Evolutionary conservation across 2,329 filamentous ascomycete species (phyloP).

Genomic region (Beauveria scarabaeidicola): DNA sequence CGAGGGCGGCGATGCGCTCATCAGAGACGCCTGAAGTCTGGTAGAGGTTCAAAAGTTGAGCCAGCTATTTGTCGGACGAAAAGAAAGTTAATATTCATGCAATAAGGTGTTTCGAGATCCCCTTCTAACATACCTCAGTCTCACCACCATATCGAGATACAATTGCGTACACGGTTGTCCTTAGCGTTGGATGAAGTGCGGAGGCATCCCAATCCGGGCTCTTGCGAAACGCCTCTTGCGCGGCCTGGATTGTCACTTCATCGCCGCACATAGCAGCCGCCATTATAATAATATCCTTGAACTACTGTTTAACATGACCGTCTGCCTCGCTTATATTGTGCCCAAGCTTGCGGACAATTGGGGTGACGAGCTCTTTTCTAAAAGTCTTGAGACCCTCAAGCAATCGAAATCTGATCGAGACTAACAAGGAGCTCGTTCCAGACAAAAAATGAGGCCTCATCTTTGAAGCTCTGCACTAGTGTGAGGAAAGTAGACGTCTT

Average conservation of each 20-base stretch:
- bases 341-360: conserved; percentile 76
- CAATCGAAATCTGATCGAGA: conserved; percentile 64
- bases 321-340: conserved; percentile 82
- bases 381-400: conserved; percentile 80
- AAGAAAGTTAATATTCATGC: neutral
- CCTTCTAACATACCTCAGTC: conserved; percentile 56
- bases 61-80: conserved; percentile 44
- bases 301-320: conserved; percentile 84
- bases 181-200: conserved; percentile 87
- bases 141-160: conserved; percentile 69
- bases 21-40: conserved; percentile 44
- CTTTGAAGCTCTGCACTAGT: conserved; percentile 73
- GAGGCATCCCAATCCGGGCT: conserved; percentile 69
- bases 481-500: conserved; percentile 88
- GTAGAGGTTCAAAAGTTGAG: conserved; percentile 65
- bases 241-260: conserved; percentile 64
- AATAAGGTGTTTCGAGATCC: too few species aligned
- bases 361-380: conserved; percentile 66
- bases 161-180: conserved; percentile 78
- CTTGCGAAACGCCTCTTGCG: conserved; percentile 82
- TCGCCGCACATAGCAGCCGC: conserved; percentile 75
- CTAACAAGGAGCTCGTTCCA: conserved; percentile 87
- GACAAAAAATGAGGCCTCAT: conserved; percentile 82
- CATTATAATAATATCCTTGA: conserved; percentile 86
- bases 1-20: conserved; percentile 86